Evolutionary conservation across 148 eudicot genomes (phyloP).

Genomic region (Hydrangea macrophylla): DNA sequence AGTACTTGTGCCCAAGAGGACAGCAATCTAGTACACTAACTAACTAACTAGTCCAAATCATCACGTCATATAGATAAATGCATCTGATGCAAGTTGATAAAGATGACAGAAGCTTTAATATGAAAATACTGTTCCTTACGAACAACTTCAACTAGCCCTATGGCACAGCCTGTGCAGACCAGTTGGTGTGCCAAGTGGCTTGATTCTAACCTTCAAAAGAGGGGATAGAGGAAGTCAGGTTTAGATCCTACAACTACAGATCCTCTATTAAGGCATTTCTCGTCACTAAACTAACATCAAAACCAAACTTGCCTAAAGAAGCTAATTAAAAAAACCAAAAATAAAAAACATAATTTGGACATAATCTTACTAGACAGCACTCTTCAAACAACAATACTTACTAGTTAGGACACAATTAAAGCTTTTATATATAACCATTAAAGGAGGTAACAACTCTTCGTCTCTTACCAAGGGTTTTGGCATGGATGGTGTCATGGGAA

Average conservation of each 20-base stretch:
- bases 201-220: not conserved
- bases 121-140: not conserved
- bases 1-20: not conserved
- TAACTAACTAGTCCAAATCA: not conserved
- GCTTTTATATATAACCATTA: not conserved
- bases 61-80: not conserved
- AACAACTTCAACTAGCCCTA: not conserved
- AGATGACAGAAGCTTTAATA: not conserved
- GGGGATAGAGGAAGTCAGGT: not conserved
- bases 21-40: not conserved
- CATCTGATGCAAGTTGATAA: not conserved
- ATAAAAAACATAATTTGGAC: too few species aligned
- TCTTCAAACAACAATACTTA: not conserved
- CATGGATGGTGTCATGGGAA: constrained; percentile 48
- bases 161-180: too few species aligned
- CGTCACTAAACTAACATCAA: not conserved
- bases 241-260: not conserved
- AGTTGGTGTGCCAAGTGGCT: too few species aligned
- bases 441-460: constrained; percentile 3
- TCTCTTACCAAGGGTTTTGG: constrained; percentile 51
- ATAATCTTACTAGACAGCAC: too few species aligned
- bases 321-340: too few species aligned
- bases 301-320: not conserved
- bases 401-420: not conserved
- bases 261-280: not conserved